Evolutionary conservation across 805 yeast genomes (phyloP).

Genomic region (Monosporozyma aerobia): DNA sequence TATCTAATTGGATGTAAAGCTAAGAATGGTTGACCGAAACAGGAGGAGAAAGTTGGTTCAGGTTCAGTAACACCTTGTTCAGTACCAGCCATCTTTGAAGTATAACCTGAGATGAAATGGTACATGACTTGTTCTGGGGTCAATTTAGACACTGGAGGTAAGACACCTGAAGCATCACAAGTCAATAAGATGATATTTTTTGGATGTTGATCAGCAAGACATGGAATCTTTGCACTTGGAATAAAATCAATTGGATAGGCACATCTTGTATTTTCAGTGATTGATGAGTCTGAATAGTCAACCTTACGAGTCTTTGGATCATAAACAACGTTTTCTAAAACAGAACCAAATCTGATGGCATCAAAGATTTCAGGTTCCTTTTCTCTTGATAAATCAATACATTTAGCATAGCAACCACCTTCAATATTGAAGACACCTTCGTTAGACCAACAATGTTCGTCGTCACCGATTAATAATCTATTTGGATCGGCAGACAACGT

Average conservation of each 20-base stretch:
- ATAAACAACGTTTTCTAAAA: constrained; percentile 86
- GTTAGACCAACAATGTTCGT: constrained; percentile 99
- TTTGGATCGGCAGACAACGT: constrained; percentile 94
- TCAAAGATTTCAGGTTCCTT: constrained; percentile 97
- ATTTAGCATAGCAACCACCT: constrained; percentile 99
- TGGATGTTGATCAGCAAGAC: constrained; percentile 84
- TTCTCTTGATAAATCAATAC: constrained; percentile 79
- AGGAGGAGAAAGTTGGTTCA: constrained; percentile 94
- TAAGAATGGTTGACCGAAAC: constrained; percentile 98
- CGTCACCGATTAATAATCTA: constrained; percentile 92
- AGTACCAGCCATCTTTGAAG: constrained; percentile 99
- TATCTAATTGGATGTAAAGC: constrained; percentile 97
- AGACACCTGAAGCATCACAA: constrained; percentile 96
- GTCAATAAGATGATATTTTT: constrained; percentile 85
- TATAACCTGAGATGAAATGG: constrained; percentile 96
- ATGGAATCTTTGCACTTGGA: constrained; percentile 93
- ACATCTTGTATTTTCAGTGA: constrained; percentile 97
- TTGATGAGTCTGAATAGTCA: constrained; percentile 69
- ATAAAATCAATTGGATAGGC: constrained; percentile 97
- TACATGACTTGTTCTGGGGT: constrained; percentile 96
- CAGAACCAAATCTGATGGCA: constrained; percentile 90
- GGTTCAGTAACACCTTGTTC: constrained; percentile 99
- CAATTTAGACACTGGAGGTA: constrained; percentile 93
- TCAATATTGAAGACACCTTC: constrained; percentile 97
- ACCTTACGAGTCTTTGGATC: constrained; percentile 71